Conservation (phyloP, 108 stramenopile genomes). For the Cylindrotheca closterium region DNA sequence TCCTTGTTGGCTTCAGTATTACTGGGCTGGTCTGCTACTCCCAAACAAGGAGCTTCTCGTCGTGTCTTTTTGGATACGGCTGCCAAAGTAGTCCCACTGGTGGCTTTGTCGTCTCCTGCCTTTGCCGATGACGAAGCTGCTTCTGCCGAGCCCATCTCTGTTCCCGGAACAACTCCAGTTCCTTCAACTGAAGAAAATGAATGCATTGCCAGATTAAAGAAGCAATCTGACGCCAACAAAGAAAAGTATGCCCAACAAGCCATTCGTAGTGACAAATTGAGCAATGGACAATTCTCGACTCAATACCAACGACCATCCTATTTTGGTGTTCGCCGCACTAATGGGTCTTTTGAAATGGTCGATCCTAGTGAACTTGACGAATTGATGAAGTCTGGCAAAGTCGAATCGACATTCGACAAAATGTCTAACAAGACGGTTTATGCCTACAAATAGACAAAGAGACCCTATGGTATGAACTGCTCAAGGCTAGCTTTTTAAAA, state of each 20-base stretch:
- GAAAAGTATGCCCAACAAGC: slow-evolving; percentile 3
- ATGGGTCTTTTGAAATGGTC: too few relatives aligned
- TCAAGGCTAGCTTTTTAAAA: too few relatives aligned
- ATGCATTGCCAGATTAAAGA: slow-evolving; percentile 3
- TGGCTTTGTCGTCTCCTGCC: background rate
- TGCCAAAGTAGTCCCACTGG: slow-evolving; percentile 6
- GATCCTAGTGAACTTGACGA: too few relatives aligned
- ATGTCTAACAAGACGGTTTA: too few relatives aligned
- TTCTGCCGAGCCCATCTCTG: background rate
- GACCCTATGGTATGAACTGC: too few relatives aligned
- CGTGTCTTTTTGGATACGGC: slow-evolving; percentile 6
- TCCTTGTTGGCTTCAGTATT: too few relatives aligned
- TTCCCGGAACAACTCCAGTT: too few relatives aligned
- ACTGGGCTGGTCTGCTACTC: too few relatives aligned
- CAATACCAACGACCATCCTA: slow-evolving; percentile 19
- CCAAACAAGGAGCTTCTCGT: too few relatives aligned
- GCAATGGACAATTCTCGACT: background rate
- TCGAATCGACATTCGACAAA: too few relatives aligned
- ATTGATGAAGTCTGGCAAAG: too few relatives aligned
- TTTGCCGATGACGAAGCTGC: slow-evolving; percentile 1
- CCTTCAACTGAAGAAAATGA: slow-evolving; percentile 1
- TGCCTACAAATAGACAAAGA: too few relatives aligned
- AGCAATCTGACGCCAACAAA: slow-evolving; percentile 10
- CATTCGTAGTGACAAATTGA: background rate
- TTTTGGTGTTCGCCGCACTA: background rate